Evolutionary conservation across 2,329 filamentous ascomycete genomes (phyloP).

Genomic region (Colletotrichum eremochloae): DNA sequence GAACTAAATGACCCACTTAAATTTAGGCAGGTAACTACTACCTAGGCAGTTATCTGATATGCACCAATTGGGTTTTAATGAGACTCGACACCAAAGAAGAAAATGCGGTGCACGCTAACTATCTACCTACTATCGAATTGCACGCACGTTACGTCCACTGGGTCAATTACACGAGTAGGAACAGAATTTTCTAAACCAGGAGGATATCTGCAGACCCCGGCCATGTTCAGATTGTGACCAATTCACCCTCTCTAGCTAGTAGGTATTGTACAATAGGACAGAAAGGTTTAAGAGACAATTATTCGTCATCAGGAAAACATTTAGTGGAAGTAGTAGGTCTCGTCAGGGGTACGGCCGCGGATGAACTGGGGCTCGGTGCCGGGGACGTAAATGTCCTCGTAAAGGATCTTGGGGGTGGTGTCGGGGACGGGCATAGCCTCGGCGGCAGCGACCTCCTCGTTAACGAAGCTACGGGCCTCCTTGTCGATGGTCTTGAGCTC

Average conservation of each 20-base stretch:
- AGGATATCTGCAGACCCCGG: constrained; percentile 41
- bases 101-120: not conserved
- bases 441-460: constrained; percentile 89
- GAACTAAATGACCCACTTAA: constrained; percentile 16
- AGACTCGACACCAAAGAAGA: not conserved
- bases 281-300: constrained; percentile 40
- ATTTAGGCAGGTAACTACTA: constrained; percentile 7
- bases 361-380: constrained; percentile 91
- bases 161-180: not conserved
- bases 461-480: constrained; percentile 86
- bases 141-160: not conserved
- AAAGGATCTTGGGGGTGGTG: constrained; percentile 84
- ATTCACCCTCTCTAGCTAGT: constrained; percentile 43
- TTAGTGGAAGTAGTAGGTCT: constrained; percentile 91
- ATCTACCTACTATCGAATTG: not conserved
- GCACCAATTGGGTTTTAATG: constrained; percentile 5
- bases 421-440: constrained; percentile 90
- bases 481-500: constrained; percentile 98
- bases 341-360: constrained; percentile 88
- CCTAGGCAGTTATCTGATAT: constrained; percentile 2
- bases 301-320: constrained; percentile 33
- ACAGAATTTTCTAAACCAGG: constrained; percentile 26
- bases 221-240: constrained; percentile 41
- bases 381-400: constrained; percentile 94
- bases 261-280: constrained; percentile 44